Base-by-base conservation (phyloP, 2,329 filamentous ascomycete genomes). In the Epichloe brachyelytri region DNA sequence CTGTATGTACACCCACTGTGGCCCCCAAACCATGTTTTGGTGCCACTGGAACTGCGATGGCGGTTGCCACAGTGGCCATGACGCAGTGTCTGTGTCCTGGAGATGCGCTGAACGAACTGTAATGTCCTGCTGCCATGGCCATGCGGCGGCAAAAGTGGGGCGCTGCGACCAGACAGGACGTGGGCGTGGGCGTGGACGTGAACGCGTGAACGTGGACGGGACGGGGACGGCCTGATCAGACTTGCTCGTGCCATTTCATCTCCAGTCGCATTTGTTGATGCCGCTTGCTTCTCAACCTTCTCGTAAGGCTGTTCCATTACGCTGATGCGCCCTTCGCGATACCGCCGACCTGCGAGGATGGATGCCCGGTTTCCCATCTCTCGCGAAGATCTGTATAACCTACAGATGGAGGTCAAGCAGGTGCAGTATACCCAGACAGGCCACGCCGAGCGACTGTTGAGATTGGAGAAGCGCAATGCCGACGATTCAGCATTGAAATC, bases 401-500 rank as follows among this genome's bases (percentile, higher is more conserved):
- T 85, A 66, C 80, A 84, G 68, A 83, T 84, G 78, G 80, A 85
- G 69, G 69, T 85, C 62, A 83, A 81, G 66, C 78, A 83, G 67
- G 72, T 85, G 54, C 80, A 85, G 59, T 72, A 77, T 62, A 71
- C 79, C 54, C 81, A 84, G 64, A 75, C 69, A 56, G 77, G 73
- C 59, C 80, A 85, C 66, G 73, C 76, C 52, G 82, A 85, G 57
- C 71, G 82, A 62, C 64, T 85, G 50, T 66, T 76, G 54, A 71
- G 79, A 55, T 65, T 85, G 48, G 82, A 85, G 64, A 82, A 81
- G 60, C 79, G 80, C 45, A 80, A 84, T 62, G 80, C 80, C 36
- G 81, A 84, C 57, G 80, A 85, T 67, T 78, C 79, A 47, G 76
- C 79, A 34, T 68, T 85, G 54, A 94, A 91, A 68, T 95, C 86